Evolutionary conservation across 768 basidiomycete genomes (phyloP).

Genomic region (Mycena capillaripes): DNA sequence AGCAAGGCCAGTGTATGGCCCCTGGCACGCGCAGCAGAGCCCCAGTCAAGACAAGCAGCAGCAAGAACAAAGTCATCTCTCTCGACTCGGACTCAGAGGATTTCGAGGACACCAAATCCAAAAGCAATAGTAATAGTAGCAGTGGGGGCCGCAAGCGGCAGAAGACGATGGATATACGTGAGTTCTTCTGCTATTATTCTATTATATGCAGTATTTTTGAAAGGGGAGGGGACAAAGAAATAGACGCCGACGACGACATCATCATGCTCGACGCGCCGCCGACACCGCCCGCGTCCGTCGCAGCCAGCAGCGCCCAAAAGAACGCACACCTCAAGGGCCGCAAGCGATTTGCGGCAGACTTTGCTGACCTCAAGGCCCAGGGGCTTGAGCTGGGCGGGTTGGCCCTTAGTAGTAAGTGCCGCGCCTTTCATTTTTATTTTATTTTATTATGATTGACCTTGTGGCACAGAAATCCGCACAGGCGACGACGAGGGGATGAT

Average conservation of each 20-base stretch:
- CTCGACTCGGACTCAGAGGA: too few species aligned
- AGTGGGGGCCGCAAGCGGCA: constrained; percentile 23
- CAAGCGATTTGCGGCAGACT: constrained; percentile 69
- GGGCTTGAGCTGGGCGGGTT: constrained; percentile 56
- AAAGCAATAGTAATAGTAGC: too few species aligned
- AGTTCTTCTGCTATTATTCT: neutral
- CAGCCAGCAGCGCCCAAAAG: constrained; percentile 39
- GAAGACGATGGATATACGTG: constrained; percentile 24
- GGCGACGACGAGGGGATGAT: constrained; percentile 79
- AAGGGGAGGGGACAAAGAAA: too few species aligned
- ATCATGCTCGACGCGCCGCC: constrained; percentile 35
- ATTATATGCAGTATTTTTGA: neutral
- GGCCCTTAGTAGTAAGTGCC: constrained; percentile 56
- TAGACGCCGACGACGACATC: constrained; percentile 36
- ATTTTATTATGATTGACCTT: too few species aligned
- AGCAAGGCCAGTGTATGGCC: too few species aligned
- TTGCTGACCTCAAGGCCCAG: constrained; percentile 57
- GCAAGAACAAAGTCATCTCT: too few species aligned
- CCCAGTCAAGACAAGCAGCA: too few species aligned
- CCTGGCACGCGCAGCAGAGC: too few species aligned
- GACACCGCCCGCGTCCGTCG: constrained; percentile 31
- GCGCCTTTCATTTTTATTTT: neutral
- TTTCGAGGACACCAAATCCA: too few species aligned
- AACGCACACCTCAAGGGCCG: constrained; percentile 68
- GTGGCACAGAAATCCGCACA: constrained; percentile 62